Base-by-base conservation (phyloP, 352 stramenopile genomes). In the Peronospora destructor region DNA sequence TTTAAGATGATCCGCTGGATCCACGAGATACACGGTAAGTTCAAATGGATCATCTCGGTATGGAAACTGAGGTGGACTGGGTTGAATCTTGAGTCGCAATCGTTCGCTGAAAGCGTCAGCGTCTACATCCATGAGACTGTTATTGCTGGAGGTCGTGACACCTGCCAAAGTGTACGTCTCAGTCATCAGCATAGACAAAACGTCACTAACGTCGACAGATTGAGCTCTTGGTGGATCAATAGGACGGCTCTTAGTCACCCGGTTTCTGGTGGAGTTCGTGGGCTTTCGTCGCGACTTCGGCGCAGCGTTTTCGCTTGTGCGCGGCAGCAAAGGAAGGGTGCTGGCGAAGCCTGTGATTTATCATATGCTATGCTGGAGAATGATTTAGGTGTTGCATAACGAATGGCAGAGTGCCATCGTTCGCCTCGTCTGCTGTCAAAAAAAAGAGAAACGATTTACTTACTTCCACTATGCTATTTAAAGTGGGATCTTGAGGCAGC, bases 31-130 rank as follows among this genome's bases (percentile, higher is more conserved):
- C 44, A 94, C 77, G 0, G 80, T 91, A 44, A 94, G 74, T 14
- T 94, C 83, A 51, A 94, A 94, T 33, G 78, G 76, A 45, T 91
- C 76, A 61, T 86, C 69, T 16, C 80, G 82, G 67, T 90, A 94
- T 10, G 83, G 83, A 50, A 94, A 94, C 56, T 90, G 82, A 30
- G 83, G 83, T 38, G 83, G 83, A 28, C 85, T 69, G 3, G 83
- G 83, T 61, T 91, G 78, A 57, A 91, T 90, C 57, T 94, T 94
- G 17, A 94, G 53, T 2, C 76, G 72, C 44, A 91, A 58, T 7
- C 73, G 62, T 52, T 88, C 77, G 17, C 66, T 75, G 37, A 82
- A 84, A 28, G 47, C 59, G 14, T 86, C 77, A 13, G 56, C 48
- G 53, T 86, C 77, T 19, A 50, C 62, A 6, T 86, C 74, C 44